These are phyloP conservation scores for Lachancea kluyveri DNA, from an alignment of 805 yeast species.

Conservation along the genomic window DNA sequence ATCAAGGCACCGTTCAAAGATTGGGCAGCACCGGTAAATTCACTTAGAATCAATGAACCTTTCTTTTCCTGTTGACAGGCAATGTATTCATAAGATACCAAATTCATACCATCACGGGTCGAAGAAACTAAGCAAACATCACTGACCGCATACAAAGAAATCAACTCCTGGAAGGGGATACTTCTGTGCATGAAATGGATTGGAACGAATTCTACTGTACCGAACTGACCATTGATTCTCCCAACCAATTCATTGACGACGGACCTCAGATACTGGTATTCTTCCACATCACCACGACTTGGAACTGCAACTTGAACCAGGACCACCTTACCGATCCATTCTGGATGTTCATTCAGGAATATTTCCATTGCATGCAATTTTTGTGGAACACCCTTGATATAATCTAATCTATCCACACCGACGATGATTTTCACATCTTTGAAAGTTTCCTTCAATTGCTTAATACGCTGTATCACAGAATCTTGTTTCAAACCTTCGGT, in stretches of 20 bases:
- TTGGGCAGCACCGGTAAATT: conserved; percentile 99
- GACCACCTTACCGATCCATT: conserved; percentile 96
- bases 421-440: conserved; percentile 79
- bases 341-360: conserved; percentile 87
- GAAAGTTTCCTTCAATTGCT: conserved; percentile 58
- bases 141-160: conserved; percentile 75
- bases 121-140: conserved; percentile 92
- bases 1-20: conserved; percentile 88
- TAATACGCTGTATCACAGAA: conserved; percentile 59
- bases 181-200: conserved; percentile 94
- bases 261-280: conserved; percentile 87
- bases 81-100: conserved; percentile 92
- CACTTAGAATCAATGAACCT: conserved; percentile 84
- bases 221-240: conserved; percentile 91
- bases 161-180: conserved; percentile 84
- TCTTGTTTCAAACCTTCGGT: conserved; percentile 65
- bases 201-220: conserved; percentile 96
- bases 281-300: conserved; percentile 96
- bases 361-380: conserved; percentile 94
- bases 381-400: conserved; percentile 97
- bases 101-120: conserved; percentile 97
- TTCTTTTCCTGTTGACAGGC: conserved; percentile 86
- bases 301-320: conserved; percentile 97
- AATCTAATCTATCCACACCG: conserved; percentile 94
- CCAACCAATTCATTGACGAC: conserved; percentile 96